These are phyloP conservation scores for Sporothrix sp. DNA, from an alignment of 2,329 filamentous ascomycete species.

Conservation along the genomic window DNA sequence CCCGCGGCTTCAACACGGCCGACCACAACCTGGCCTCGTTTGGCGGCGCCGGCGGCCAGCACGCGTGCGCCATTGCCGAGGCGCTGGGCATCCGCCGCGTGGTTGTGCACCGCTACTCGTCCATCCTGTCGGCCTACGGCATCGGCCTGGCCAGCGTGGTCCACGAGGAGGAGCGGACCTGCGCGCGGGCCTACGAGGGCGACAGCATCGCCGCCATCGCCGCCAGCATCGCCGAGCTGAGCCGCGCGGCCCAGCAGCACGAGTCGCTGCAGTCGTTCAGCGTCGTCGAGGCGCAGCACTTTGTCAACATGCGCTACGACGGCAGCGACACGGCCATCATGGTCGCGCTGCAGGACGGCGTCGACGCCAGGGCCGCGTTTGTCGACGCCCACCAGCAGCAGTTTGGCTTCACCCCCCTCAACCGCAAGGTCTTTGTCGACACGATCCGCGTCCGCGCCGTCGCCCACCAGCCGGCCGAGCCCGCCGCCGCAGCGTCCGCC, in stretches of 20 bases:
- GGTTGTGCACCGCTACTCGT: constrained; percentile 76
- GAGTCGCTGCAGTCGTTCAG: constrained; percentile 67
- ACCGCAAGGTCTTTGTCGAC: constrained; percentile 80
- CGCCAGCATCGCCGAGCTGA: constrained; percentile 47
- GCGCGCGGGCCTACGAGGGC: constrained; percentile 50
- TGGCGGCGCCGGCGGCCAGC: constrained; percentile 83
- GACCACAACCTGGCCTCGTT: constrained; percentile 86
- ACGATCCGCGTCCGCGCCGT: constrained; percentile 83
- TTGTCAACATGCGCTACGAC: constrained; percentile 84
- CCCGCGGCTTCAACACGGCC: constrained; percentile 80
- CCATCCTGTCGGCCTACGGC: constrained; percentile 79
- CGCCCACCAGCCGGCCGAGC: too few species aligned
- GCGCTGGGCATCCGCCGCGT: constrained; percentile 77
- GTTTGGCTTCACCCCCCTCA: constrained; percentile 83
- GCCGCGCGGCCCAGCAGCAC: constrained; percentile 50
- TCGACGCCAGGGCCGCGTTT: constrained; percentile 72
- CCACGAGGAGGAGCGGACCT: constrained; percentile 74
- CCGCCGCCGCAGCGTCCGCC: neutral
- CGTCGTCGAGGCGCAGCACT: constrained; percentile 74
- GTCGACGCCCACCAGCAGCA: constrained; percentile 80
- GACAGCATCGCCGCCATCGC: constrained; percentile 25
- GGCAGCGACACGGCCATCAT: constrained; percentile 86
- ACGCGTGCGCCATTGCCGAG: constrained; percentile 77
- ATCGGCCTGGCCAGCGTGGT: constrained; percentile 90
- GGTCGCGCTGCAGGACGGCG: constrained; percentile 51